phyloP scores from a whole-genome alignment of 1,139 yeast species.

The Suhomyces guaymorum region DNA sequence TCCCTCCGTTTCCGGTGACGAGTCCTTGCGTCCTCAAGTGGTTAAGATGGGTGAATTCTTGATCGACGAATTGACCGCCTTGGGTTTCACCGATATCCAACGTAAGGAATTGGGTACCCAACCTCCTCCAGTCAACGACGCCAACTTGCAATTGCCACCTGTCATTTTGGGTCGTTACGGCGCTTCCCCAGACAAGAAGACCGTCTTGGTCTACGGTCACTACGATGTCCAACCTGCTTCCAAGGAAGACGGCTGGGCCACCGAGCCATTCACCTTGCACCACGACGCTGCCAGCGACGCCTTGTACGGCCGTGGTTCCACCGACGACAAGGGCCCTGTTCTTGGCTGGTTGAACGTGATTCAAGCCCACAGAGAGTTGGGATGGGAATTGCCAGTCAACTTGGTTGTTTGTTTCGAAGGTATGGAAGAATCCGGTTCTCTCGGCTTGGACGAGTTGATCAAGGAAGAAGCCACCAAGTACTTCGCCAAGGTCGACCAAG shows the following conservation, averaged over 20 bases:
- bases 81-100: slow-evolving; percentile 83
- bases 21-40: slow-evolving; percentile 80
- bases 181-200: slow-evolving; percentile 74
- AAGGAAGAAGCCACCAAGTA: slow-evolving; percentile 73
- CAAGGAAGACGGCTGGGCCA: slow-evolving; percentile 89
- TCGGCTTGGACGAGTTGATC: slow-evolving; percentile 84
- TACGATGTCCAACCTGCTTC: slow-evolving; percentile 98
- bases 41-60: slow-evolving; percentile 84
- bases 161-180: slow-evolving; percentile 89
- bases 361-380: slow-evolving; percentile 84
- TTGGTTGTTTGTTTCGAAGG: slow-evolving; percentile 94
- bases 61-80: slow-evolving; percentile 59
- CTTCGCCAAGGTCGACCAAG: slow-evolving; percentile 88
- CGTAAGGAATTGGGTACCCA: slow-evolving; percentile 82
- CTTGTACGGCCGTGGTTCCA: slow-evolving; percentile 89
- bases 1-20: slow-evolving; percentile 94
- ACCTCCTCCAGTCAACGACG: slow-evolving; percentile 76
- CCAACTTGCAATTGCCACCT: slow-evolving; percentile 80
- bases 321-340: slow-evolving; percentile 98
- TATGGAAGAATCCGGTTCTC: slow-evolving; percentile 97
- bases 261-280: slow-evolving; percentile 82
- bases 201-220: slow-evolving; percentile 90
- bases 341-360: slow-evolving; percentile 94
- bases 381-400: slow-evolving; percentile 90
- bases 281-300: slow-evolving; percentile 58